Evolutionary conservation across 805 yeast species (phyloP).

Genomic region (Yarrowia sp.): DNA sequence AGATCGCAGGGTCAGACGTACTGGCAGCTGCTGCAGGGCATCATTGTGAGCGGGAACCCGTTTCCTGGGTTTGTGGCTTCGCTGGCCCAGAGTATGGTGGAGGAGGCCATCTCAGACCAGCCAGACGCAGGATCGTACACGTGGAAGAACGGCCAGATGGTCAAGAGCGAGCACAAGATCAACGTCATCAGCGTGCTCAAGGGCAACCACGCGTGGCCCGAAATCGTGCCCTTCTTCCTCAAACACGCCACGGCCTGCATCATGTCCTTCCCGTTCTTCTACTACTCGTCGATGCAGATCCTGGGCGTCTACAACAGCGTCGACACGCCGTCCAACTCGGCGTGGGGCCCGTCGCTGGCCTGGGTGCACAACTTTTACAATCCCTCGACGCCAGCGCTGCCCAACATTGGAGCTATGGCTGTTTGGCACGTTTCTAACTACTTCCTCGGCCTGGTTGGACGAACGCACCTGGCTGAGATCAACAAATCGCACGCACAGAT

Average conservation of each 20-base stretch:
- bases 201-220: background rate
- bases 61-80: conserved; percentile 13
- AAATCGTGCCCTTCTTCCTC: background rate
- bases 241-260: background rate
- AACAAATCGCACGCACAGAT: background rate
- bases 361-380: conserved; percentile 15
- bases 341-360: background rate
- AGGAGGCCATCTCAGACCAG: conserved; percentile 7
- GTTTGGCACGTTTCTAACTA: conserved; percentile 18
- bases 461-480: conserved; percentile 15
- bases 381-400: conserved; percentile 9
- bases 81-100: conserved; percentile 5
- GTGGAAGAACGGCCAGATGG: background rate
- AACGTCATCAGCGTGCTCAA: background rate
- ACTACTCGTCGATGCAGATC: conserved; percentile 22
- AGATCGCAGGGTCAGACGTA: conserved; percentile 6
- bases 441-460: conserved; percentile 6
- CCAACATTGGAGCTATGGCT: conserved; percentile 6
- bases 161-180: background rate
- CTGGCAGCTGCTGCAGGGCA: conserved; percentile 1
- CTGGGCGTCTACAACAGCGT: conserved; percentile 9
- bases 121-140: background rate
- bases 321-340: background rate
- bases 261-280: conserved; percentile 24
- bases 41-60: background rate